phyloP scores from a whole-genome alignment of 1,139 yeast species.

The Sugiyamaella novakii region DNA sequence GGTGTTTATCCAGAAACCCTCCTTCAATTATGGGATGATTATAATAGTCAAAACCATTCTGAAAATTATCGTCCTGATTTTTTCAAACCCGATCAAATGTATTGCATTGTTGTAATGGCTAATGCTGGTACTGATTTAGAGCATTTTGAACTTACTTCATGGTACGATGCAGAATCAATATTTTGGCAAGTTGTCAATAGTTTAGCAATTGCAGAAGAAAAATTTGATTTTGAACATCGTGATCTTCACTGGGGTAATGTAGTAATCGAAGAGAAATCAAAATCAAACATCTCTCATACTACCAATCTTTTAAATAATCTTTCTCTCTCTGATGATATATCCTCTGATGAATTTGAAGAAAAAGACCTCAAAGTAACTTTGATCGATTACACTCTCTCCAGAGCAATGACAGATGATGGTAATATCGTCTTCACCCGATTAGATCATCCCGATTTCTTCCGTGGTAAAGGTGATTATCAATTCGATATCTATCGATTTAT shows the following conservation, averaged over 20 bases:
- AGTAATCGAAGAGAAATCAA: conserved; percentile 34
- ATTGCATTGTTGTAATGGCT: conserved; percentile 49
- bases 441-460: conserved; percentile 55
- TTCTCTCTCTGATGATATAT: conserved; percentile 23
- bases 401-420: conserved; percentile 42
- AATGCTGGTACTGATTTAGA: conserved; percentile 54
- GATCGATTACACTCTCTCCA: conserved; percentile 59
- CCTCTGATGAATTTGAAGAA: conserved; percentile 22
- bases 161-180: conserved; percentile 56
- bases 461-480: conserved; percentile 54
- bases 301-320: conserved; percentile 25
- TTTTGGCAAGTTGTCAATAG: conserved; percentile 56
- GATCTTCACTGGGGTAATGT: conserved; percentile 69
- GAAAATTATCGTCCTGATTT: conserved; percentile 45
- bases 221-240: conserved; percentile 63
- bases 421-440: conserved; percentile 40
- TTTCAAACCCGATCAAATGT: conserved; percentile 46
- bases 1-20: conserved; percentile 50
- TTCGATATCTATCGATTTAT: conserved; percentile 55
- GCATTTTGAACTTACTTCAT: conserved; percentile 47
- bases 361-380: conserved; percentile 48
- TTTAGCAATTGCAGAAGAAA: conserved; percentile 54
- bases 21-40: conserved; percentile 50
- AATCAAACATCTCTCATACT: conserved; percentile 11
- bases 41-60: conserved; percentile 36